Evolutionary conservation across 371 early-diverging fungal species (phyloP).

Genomic region (Lichtheimia corymbifera): DNA sequence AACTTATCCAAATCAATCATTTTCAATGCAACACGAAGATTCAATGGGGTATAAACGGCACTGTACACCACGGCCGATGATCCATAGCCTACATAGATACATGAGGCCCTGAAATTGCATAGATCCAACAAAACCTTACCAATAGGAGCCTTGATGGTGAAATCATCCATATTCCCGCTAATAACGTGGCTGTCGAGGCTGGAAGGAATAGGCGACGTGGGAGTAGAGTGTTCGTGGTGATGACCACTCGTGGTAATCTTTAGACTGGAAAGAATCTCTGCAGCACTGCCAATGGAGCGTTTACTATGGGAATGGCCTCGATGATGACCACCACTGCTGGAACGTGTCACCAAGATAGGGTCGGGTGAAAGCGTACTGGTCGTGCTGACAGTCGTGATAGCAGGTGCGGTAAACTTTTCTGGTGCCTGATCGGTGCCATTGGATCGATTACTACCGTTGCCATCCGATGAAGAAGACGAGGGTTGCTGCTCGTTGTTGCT

Average conservation of each 20-base stretch:
- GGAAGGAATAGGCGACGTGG: conserved; percentile 17
- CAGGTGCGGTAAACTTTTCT: not conserved
- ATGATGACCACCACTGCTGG: not conserved
- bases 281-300: not conserved
- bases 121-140: conserved; percentile 54
- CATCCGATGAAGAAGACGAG: no score
- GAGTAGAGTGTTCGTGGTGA: conserved; percentile 3
- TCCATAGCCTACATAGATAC: conserved; percentile 69
- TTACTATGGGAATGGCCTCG: not conserved
- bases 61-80: conserved; percentile 86
- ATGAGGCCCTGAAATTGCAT: conserved; percentile 58
- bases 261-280: not conserved
- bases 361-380: not conserved
- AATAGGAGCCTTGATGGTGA: conserved; percentile 32
- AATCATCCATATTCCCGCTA: conserved; percentile 33
- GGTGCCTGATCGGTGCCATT: not conserved
- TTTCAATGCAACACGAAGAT: conserved; percentile 78
- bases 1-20: conserved; percentile 91
- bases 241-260: not conserved
- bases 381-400: not conserved
- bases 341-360: conserved; percentile 1
- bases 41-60: conserved; percentile 75
- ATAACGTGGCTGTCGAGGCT: conserved; percentile 5
- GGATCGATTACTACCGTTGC: no score
- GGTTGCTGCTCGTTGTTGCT: no score